These are phyloP conservation scores for Fraxinus sp. DNA, from an alignment of 305 asterid species.

Conservation along the genomic window DNA sequence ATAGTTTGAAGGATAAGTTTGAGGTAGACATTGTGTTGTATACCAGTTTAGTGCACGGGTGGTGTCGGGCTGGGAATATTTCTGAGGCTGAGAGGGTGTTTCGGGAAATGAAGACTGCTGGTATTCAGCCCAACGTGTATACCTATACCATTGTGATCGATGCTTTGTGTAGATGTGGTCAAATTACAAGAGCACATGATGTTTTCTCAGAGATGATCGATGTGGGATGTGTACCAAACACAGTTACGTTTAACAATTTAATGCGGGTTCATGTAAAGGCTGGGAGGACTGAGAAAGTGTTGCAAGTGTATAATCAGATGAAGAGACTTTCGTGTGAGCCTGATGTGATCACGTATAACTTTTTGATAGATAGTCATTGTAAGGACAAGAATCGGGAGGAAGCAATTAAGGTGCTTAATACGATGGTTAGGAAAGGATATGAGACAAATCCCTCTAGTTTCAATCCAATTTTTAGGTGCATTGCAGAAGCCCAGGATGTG, in stretches of 20 bases:
- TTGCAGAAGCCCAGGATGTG: constrained; percentile 65
- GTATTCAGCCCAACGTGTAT: constrained; percentile 64
- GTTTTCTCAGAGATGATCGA: constrained; percentile 86
- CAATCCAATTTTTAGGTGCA: constrained; percentile 73
- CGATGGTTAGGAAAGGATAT: constrained; percentile 65
- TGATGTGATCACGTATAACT: constrained; percentile 76
- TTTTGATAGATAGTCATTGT: constrained; percentile 65
- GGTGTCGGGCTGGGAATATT: constrained; percentile 79
- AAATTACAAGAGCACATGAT: constrained; percentile 82
- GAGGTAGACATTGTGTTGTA: constrained; percentile 81
- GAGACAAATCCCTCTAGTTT: constrained; percentile 62
- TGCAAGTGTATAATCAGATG: constrained; percentile 88
- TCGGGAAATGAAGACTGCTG: constrained; percentile 66
- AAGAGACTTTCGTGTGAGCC: constrained; percentile 65
- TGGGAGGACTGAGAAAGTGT: constrained; percentile 79
- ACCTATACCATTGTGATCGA: constrained; percentile 83
- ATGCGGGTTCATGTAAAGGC: constrained; percentile 94
- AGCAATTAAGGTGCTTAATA: constrained; percentile 1
- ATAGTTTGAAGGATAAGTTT: constrained; percentile 66
- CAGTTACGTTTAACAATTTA: constrained; percentile 71
- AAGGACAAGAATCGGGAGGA: constrained; percentile 1
- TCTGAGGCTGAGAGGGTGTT: constrained; percentile 76
- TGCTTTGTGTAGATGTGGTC: constrained; percentile 84
- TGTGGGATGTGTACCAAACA: constrained; percentile 65
- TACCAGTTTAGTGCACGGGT: constrained; percentile 81